These are phyloP conservation scores for Rubus idaeus DNA, from an alignment of 306 rosid species.

Conservation along the genomic window DNA sequence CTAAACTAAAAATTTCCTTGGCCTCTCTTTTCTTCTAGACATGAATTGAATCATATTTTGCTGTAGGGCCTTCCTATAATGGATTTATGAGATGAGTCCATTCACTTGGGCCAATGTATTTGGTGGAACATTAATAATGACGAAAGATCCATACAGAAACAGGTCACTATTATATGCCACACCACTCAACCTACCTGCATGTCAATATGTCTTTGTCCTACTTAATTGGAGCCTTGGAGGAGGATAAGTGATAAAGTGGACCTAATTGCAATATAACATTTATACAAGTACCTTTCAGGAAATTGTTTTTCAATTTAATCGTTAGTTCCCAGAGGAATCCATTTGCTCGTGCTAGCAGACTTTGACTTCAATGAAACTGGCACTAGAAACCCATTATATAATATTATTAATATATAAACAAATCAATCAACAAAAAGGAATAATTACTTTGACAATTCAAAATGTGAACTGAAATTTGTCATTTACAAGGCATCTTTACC, in stretches of 20 bases:
- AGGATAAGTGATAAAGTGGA: neutral
- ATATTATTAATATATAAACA: no score
- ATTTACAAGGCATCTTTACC: no score
- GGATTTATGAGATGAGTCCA: neutral
- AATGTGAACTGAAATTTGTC: no score
- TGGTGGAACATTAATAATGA: conserved; percentile 7
- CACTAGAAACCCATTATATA: no score
- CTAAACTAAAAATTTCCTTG: neutral
- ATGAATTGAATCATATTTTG: neutral
- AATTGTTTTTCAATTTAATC: neutral
- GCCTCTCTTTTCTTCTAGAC: neutral
- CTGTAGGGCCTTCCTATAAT: neutral
- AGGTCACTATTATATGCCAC: neutral
- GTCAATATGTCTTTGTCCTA: neutral
- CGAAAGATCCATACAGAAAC: neutral
- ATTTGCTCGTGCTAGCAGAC: neutral
- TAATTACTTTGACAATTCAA: no score
- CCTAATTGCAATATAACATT: neutral
- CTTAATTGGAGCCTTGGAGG: neutral
- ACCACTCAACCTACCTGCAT: neutral
- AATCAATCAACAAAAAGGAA: no score
- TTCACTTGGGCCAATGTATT: neutral
- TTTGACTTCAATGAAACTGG: neutral
- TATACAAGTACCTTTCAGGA: neutral
- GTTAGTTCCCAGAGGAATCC: neutral